Percentiles rank a stretch among this genome's conserved stretches.
These are phyloP conservation scores for Lachnellula arida DNA, from an alignment of 2,329 filamentous ascomycete genomes.

Conservation along the genomic window DNA sequence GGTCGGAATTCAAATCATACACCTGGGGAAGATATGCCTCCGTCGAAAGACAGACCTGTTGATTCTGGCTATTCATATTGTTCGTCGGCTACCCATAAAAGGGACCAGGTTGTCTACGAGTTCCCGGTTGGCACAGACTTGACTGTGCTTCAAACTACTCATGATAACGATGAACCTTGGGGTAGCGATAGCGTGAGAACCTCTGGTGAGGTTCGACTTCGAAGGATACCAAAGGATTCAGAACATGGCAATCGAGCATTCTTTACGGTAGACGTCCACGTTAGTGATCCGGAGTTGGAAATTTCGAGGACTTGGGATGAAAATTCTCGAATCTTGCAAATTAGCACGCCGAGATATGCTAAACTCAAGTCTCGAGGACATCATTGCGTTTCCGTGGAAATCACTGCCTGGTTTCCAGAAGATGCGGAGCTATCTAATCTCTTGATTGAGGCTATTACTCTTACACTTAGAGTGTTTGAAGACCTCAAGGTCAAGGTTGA, in stretches of 20 bases:
- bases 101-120: slow-evolving; percentile 17
- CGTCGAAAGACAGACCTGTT: slow-evolving; percentile 10
- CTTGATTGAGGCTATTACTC: slow-evolving; percentile 18
- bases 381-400: slow-evolving; percentile 28
- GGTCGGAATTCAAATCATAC: not conserved
- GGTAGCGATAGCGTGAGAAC: slow-evolving; percentile 13
- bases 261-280: slow-evolving; percentile 23
- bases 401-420: slow-evolving; percentile 31
- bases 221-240: slow-evolving; percentile 18
- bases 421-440: slow-evolving; percentile 21
- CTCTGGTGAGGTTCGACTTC: slow-evolving; percentile 24
- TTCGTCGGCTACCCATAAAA: slow-evolving; percentile 12
- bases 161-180: slow-evolving; percentile 11
- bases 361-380: slow-evolving; percentile 1
- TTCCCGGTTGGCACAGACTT: slow-evolving; percentile 19
- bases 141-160: slow-evolving; percentile 19
- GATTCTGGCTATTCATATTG: slow-evolving; percentile 21
- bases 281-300: slow-evolving; percentile 21
- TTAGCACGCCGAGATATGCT: slow-evolving; percentile 24
- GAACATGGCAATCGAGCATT: slow-evolving; percentile 17
- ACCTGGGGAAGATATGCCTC: not conserved
- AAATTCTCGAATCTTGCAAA: slow-evolving; percentile 15
- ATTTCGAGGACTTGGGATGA: slow-evolving; percentile 21
- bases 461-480: slow-evolving; percentile 21
- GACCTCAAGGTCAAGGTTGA: slow-evolving; percentile 24